Evolutionary conservation across 768 basidiomycete species (phyloP), one percentile per base, ranked within the genome.

Genomic region (Tylopilus sp.): DNA sequence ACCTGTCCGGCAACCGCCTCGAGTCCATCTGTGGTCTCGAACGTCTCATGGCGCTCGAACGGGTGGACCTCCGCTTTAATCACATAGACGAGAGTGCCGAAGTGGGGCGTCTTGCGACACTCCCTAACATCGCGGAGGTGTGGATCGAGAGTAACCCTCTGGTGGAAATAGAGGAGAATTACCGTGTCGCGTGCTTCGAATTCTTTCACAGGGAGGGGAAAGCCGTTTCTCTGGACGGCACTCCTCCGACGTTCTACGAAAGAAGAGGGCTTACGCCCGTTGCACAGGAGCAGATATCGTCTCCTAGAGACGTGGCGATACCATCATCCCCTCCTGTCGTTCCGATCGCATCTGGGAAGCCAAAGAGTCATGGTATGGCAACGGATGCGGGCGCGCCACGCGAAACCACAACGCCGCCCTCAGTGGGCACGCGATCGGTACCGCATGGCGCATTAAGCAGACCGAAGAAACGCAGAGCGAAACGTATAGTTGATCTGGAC

Each of bases 11-110:
- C 50, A 98, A 98, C 64, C 84, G 96, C 6, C 82, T 98, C 46
- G 92, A 96, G 63, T 93, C 92, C n/a, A 82, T 98, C 49, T 94
- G 92, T 55, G 96, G 96, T 17, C 78, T 98, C 8, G 96, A 98
- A 69, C 84, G 94, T n/a, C 78, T 98, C 0, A 74, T 80, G 52
- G 88, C 84, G 3, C 80, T 98, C 12, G 87, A 95, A 65, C 81
- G 89, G 31, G 78, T 97, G 26, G 95, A 98, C 68, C 74, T 98
- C 16, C 81, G 92, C 7, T 68, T 76, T 49, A 98, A 98, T 59
- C 72, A 81, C 48, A 72, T 98, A 31, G 83, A 87, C 45, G 96
- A 98, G 59, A 82, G 81, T 43, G 84, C 83, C 11, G 96, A 98
- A 68, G 76, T 98, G 10, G 89, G 92, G 9, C 77, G 96, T 28